Conservation (phyloP, 345 rosid genomes). For the Salix exigua region DNA sequence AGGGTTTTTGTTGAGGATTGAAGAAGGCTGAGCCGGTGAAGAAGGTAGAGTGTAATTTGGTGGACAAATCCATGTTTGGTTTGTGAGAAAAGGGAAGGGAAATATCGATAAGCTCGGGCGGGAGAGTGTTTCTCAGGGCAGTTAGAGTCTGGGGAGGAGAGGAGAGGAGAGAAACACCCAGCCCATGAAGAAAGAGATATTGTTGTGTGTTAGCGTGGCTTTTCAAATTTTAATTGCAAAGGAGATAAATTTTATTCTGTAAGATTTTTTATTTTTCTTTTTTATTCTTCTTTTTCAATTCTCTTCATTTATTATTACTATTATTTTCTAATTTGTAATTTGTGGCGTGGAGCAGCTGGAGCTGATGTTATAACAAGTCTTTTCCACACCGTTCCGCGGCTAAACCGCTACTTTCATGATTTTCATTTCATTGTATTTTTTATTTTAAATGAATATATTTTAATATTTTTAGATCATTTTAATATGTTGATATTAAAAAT, state of each 20-base stretch:
- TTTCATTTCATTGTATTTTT: no score
- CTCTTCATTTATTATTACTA: no score
- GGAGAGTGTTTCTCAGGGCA: background rate
- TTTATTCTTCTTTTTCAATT: no score
- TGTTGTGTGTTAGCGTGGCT: background rate
- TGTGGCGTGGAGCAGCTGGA: no score
- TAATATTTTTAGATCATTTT: no score
- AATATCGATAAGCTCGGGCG: background rate
- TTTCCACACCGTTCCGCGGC: no score
- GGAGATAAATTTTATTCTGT: background rate
- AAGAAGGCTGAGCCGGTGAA: background rate
- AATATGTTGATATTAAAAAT: no score
- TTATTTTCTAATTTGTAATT: no score
- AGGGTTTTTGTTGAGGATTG: background rate
- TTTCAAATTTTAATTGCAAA: background rate
- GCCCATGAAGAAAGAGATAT: background rate
- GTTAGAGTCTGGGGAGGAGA: background rate
- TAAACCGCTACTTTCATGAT: no score
- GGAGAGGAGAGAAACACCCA: background rate
- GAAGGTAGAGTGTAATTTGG: background rate
- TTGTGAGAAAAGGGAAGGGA: background rate
- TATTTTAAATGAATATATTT: no score
- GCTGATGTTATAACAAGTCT: background rate
- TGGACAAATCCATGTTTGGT: background rate
- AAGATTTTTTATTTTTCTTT: no score